Percentiles rank a stretch among this genome's conserved stretches.
These are phyloP conservation scores for Pholiota adiposa DNA, from an alignment of 1,284 basidiomycete species.

Conservation along the genomic window DNA sequence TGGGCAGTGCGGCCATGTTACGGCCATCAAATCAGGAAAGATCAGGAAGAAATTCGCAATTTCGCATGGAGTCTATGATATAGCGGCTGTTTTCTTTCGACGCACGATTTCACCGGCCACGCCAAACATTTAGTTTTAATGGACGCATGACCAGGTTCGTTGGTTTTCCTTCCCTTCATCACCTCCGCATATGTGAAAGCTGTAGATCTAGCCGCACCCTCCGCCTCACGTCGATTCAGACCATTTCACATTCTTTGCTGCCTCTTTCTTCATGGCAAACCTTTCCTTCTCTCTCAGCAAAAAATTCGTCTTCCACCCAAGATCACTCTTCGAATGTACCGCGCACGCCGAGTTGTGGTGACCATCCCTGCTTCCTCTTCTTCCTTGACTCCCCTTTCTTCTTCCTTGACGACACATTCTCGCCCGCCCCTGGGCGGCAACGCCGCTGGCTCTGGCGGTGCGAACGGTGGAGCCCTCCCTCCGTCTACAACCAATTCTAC, in stretches of 20 bases:
- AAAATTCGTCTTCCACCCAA: not conserved
- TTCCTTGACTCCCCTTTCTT: not conserved
- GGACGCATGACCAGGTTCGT: not conserved
- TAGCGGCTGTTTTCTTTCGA: not conserved
- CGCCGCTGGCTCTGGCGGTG: not conserved
- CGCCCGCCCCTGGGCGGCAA: not conserved
- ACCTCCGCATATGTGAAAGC: not conserved
- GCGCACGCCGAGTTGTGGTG: not conserved
- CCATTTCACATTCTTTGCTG: not conserved
- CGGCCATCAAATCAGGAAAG: not conserved
- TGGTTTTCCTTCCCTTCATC: not conserved
- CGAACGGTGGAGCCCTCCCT: not conserved
- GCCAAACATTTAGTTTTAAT: not conserved
- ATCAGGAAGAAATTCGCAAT: slow-evolving; percentile 1
- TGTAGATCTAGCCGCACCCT: not conserved
- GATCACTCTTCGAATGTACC: not conserved
- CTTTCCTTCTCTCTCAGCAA: not conserved
- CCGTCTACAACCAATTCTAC: not conserved
- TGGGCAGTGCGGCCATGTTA: not conserved
- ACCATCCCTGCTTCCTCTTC: not conserved
- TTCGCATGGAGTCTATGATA: not conserved
- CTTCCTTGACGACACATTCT: not conserved
- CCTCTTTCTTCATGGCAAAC: not conserved
- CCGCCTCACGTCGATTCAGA: not conserved
- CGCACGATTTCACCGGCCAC: not conserved